Evolutionary conservation across 495 filamentous ascomycete genomes (phyloP), one percentile per base, ranked within the genome.

Genomic region (Lepraria neglecta): DNA sequence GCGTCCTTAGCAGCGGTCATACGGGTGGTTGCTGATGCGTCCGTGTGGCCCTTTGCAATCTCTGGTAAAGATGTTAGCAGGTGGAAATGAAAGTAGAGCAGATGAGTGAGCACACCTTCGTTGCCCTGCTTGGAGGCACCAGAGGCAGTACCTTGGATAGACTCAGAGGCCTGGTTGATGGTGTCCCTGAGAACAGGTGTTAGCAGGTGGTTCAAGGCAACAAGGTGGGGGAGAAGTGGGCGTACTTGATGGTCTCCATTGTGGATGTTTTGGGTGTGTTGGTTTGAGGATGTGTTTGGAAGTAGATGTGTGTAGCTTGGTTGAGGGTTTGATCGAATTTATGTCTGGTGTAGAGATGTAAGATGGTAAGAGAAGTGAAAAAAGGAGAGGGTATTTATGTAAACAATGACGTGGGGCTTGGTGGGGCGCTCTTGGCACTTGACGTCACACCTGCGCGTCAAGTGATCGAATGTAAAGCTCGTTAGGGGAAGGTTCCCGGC

Each of bases 41-140:
- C 70, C 71, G 58, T 72, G 45, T 66, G 40, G 75, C 83, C 81
- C 79, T 85, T 85, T 68, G 82, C 82, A 44, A 84, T 76, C 53
- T 77, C 68, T 67, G 15, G 24, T 4, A 6, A 30, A 6, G 1
- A 24, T 60, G 31, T 63, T 21, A 68, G 67, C 15, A 28, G 24
- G 3, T 24, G 40, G 56, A 14, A 17, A 21, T 40, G 21, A 19
- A 35, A 33, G 40, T 33, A 4, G n/a, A 30, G 10, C 3, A 31
- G 50, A 33, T 45, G 10, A 0, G 50, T 3, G 15, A 15, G 47
- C 61, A 14, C 33, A 67, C 67, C 48, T 79, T 86, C 83, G 79
- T 86, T 85, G 74, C 79, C 75, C 76, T 84, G 80, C 80, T 86
- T 85, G 74, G 78, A 81, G 40, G 80, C 76, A 54, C 69, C 72